phyloP scores from a whole-genome alignment of 331 rosid species.

The Acacia concinna region DNA sequence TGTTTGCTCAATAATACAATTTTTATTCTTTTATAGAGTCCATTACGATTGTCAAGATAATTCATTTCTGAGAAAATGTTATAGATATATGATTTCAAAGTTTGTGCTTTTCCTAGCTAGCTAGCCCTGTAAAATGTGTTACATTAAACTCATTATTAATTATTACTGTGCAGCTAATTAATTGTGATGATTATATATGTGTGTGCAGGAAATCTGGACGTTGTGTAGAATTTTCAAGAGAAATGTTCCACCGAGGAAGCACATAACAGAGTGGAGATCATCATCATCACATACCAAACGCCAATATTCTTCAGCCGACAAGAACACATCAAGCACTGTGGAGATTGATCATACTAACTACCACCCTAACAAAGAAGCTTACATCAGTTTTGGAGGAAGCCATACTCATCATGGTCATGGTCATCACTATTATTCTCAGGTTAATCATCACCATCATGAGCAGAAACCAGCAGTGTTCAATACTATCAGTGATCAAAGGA shows the following conservation, averaged over 20 bases:
- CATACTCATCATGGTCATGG: neutral
- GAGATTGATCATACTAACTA: constrained; percentile 11
- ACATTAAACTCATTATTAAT: neutral
- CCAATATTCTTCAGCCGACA: constrained; percentile 17
- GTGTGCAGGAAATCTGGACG: constrained; percentile 81
- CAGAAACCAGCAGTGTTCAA: neutral
- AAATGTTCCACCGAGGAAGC: constrained; percentile 48
- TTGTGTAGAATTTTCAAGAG: constrained; percentile 71
- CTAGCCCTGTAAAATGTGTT: too few species aligned
- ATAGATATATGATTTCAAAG: neutral
- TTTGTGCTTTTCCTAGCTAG: neutral
- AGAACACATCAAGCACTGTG: constrained; percentile 12
- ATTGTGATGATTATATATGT: neutral
- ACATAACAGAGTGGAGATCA: constrained; percentile 46
- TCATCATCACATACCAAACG: constrained; percentile 32
- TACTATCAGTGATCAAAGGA: constrained; percentile 24
- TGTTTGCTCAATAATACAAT: neutral
- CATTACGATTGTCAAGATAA: too few species aligned
- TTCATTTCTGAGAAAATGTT: neutral
- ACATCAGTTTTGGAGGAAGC: constrained; percentile 53
- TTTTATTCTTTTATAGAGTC: too few species aligned
- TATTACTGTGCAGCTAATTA: neutral
- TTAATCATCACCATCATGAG: constrained; percentile 16
- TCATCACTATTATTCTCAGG: constrained; percentile 31
- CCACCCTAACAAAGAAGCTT: constrained; percentile 28